These are phyloP conservation scores for Nannizziopsis barbatae DNA, from an alignment of 2,329 filamentous ascomycete genomes.

Conservation along the genomic window DNA sequence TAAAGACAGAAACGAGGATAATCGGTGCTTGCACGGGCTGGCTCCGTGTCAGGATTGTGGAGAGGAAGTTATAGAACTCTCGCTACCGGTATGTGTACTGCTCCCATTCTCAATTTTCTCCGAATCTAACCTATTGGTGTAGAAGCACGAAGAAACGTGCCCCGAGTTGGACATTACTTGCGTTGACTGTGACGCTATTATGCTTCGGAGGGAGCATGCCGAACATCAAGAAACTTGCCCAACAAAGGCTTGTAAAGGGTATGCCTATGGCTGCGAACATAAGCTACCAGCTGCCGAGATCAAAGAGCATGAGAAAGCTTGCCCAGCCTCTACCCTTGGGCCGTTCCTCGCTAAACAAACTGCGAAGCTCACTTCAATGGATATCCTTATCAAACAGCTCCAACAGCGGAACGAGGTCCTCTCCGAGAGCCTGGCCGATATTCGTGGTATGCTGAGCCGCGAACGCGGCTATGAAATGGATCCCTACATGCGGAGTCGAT, in stretches of 20 bases:
- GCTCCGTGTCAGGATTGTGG: conserved; percentile 45
- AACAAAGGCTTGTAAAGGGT: conserved; percentile 30
- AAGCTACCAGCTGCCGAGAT: conserved; percentile 29
- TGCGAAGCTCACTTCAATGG: conserved; percentile 34
- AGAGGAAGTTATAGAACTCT: conserved; percentile 43
- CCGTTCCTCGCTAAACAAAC: conserved; percentile 37
- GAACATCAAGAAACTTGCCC: conserved; percentile 31
- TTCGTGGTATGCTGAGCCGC: conserved; percentile 27
- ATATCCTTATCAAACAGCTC: conserved; percentile 35
- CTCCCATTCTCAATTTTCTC: not conserved
- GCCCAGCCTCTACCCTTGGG: conserved; percentile 40
- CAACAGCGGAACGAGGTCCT: conserved; percentile 39
- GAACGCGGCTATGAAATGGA: conserved; percentile 11
- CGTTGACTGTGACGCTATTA: conserved; percentile 27
- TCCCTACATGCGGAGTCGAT: conserved; percentile 4
- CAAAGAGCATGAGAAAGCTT: conserved; percentile 38
- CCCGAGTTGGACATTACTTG: conserved; percentile 29
- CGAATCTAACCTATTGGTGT: not conserved
- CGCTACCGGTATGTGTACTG: conserved; percentile 39
- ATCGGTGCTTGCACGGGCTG: conserved; percentile 43
- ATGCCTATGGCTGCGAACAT: conserved; percentile 35
- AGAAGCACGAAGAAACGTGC: conserved; percentile 33
- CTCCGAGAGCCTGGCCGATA: conserved; percentile 36
- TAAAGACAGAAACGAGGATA: conserved; percentile 42
- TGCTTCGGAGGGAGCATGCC: conserved; percentile 25